Conservation (phyloP, 169 alveolate species). For the Babesia caballi region DNA sequence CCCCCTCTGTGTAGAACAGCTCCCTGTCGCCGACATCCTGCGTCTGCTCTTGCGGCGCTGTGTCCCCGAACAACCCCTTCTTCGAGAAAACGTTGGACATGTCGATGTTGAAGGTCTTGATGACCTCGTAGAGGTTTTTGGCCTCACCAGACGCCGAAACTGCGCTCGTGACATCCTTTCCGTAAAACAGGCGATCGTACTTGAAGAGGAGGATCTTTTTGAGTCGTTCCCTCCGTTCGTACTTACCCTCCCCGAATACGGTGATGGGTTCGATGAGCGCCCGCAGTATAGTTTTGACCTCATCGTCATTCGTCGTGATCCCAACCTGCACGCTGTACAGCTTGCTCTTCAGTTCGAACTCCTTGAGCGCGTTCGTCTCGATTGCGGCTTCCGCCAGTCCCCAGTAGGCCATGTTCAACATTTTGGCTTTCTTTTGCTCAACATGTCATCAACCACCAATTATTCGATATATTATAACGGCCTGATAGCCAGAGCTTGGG, state of each 20-base stretch:
- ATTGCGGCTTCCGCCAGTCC: slow-evolving; percentile 28
- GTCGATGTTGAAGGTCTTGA: slow-evolving; percentile 71
- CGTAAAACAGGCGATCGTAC: slow-evolving; percentile 68
- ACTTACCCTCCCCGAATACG: slow-evolving; percentile 77
- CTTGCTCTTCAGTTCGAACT: slow-evolving; percentile 70
- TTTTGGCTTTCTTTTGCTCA: not conserved
- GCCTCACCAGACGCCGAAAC: slow-evolving; percentile 66
- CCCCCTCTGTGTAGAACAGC: slow-evolving; percentile 72
- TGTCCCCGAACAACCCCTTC: slow-evolving; percentile 52
- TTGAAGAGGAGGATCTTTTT: slow-evolving; percentile 66
- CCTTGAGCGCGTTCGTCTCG: slow-evolving; percentile 65
- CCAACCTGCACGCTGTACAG: slow-evolving; percentile 71
- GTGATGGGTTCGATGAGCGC: slow-evolving; percentile 75
- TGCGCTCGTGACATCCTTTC: slow-evolving; percentile 53
- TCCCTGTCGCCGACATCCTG: slow-evolving; percentile 57
- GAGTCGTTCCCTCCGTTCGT: slow-evolving; percentile 74
- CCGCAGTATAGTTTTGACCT: slow-evolving; percentile 66
- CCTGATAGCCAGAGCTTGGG: not conserved
- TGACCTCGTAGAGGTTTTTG: slow-evolving; percentile 70
- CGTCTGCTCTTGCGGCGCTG: slow-evolving; percentile 32
- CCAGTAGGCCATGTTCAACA: slow-evolving; percentile 46
- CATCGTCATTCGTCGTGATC: slow-evolving; percentile 72
- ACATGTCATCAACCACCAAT: too few relatives aligned
- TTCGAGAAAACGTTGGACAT: slow-evolving; percentile 67
- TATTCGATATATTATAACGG: not conserved